Base-by-base conservation (phyloP, 352 stramenopile species). In the Phytophthora tubulina region DNA sequence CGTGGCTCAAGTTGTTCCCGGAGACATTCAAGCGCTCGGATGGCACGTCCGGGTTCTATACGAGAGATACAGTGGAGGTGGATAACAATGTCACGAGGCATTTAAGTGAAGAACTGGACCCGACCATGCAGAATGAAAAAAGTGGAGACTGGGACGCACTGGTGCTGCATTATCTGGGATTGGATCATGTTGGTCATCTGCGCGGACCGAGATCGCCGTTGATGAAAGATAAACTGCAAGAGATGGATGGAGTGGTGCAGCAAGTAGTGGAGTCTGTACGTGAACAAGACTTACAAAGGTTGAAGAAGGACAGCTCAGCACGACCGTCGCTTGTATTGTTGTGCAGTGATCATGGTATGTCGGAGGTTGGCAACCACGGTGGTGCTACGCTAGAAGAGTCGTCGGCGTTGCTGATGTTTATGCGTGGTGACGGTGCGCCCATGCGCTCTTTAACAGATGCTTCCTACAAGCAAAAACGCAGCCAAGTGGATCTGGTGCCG, bases 321-420 rank as follows among this genome's bases (percentile, higher is more conserved):
- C 58, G 76, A 17, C 72, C 88, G 2, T 93, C 87, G 14, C 60
- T 97, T n/a, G 70, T 97, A 1, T 45, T 96, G 14, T 45, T 97
- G 14, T 95, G 90, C 61, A 96, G 89, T 36, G 91, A 97, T 65
- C 91, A 97, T 60, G 91, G 89, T 21, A 97, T 97, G 91, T 96
- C 91, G 6, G 90, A 97, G 63, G 82, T 91, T 27, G 91, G 91
- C 4, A 97, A 96, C 42, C 91, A 97, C 54, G 91, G 91, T 6
- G 91, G 91, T 14, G 88, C 91, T 4, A 96, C 90, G 0, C 58
- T 95, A 1, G 90, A 96, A 58, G 91, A 97, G 50, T 90, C 90
- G 0, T 96, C 88, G 2, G 90, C 91, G 2, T 64, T 97, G 8
- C 67, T 97, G 53, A 76, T 94, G 63, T 96, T 97, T 64, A 67